Evolutionary conservation across 345 rosid genomes (phyloP), one percentile per base, ranked within the genome.

Genomic region (Rhodomyrtus tomentosa): DNA sequence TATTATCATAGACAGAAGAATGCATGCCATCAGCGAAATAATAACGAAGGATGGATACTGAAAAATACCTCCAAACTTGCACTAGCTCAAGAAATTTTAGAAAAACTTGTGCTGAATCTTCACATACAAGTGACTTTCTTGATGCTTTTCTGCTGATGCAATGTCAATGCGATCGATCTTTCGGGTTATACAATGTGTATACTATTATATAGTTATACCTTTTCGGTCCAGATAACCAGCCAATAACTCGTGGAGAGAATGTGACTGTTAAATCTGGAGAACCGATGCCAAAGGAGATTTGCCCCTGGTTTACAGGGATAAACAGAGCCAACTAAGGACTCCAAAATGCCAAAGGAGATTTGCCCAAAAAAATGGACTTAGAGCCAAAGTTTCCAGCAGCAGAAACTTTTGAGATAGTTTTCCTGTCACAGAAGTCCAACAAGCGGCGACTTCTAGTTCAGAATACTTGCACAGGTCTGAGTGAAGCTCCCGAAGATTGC

Each of bases 331-430:
- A 85, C 73, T 40, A 45, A 85, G 79, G 89, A 88, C 91, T 88
- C 92, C 76, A 9, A 52, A 74, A 82, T 87, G 92, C 94, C 94
- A 90, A 92, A 92, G 92, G 91, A 92, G 93, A 92, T 90, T 92
- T 92, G 93, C 94, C 94, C 91, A 86, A 54, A 27, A 79, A 85
- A 85, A 55, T 87, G 92, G 92, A 89, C 91, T 81, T 53, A 59
- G 87, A 40, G 50, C 68, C 74, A 82, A 85, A 85, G 48, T 85
- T 82, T 53, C 81, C 55, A 72, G 81, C 88, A 53, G 82, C 85
- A 58, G 59, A 84, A n/a, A 83, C 84, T 58, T 48, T 8, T 4
- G 48, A 36, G 58, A n/a, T 51, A 85, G 81, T 50, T 85, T 82
- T 50, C 50, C 84, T 20, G 83, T 49, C 50, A 20, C 25, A 36